Percentiles rank a stretch among this genome's conserved stretches.
These are phyloP conservation scores for Colletotrichum neosansevieriae DNA, from an alignment of 2,329 filamentous ascomycete species.

Conservation along the genomic window DNA sequence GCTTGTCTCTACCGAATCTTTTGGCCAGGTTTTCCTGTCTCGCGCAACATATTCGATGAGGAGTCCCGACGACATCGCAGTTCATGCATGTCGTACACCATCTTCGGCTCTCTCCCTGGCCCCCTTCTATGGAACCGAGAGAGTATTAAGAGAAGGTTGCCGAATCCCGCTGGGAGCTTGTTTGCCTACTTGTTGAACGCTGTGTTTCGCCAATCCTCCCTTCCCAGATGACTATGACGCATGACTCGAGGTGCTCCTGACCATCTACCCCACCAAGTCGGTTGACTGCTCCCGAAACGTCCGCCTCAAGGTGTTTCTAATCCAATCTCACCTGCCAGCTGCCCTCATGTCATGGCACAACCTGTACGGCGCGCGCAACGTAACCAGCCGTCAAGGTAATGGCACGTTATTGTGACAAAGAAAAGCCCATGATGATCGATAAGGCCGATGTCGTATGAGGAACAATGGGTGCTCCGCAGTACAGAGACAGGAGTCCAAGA, in stretches of 20 bases:
- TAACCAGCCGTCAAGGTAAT: not conserved
- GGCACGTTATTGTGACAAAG: conserved; percentile 24
- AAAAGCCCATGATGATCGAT: not conserved
- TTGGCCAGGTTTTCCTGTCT: not conserved
- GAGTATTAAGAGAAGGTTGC: conserved; percentile 5
- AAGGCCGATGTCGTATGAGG: conserved; percentile 9
- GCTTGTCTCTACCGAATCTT: conserved; percentile 6
- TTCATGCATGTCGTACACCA: conserved; percentile 1
- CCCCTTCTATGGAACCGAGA: not conserved
- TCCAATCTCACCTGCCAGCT: conserved; percentile 1
- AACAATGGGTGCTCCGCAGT: conserved; percentile 18
- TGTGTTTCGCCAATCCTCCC: not conserved
- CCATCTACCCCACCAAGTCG: not conserved
- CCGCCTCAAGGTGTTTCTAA: conserved; percentile 7
- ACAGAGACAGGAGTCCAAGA: conserved; percentile 9
- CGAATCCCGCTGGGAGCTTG: conserved; percentile 19
- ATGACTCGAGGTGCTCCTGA: conserved; percentile 28
- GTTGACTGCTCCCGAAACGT: conserved; percentile 19
- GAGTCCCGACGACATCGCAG: conserved; percentile 13
- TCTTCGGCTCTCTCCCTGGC: not conserved
- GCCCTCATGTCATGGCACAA: conserved; percentile 20
- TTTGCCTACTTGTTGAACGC: conserved; percentile 12
- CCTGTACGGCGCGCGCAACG: not conserved
- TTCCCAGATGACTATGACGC: conserved; percentile 14
- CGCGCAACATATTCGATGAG: conserved; percentile 15